Evolutionary conservation across 768 basidiomycete genomes (phyloP), one percentile per base, ranked within the genome.

Genomic region (Collybiopsis confluens): DNA sequence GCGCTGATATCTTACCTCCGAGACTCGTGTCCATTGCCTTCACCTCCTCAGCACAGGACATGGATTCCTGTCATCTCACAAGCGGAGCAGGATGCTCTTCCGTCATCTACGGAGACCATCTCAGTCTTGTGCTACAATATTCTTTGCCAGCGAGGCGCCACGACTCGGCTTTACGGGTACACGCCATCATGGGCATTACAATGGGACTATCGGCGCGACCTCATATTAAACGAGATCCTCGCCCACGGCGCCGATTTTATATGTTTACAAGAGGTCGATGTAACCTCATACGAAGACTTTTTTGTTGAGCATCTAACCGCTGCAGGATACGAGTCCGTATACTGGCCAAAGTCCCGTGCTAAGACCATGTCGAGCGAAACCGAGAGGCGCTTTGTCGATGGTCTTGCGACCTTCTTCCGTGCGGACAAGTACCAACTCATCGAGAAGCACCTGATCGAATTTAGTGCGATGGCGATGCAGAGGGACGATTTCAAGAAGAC

Each of bases 331-430:
- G 92, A 93, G 54, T 94, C 96, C 5, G 85, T 90, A 15, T 92
- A 87, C 68, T 92, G 88, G 77, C 89, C 93, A 4, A 95, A 96
- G 73, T 88, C 91, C 42, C 80, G 95, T 62, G 92, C 91, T 62
- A 88, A 91, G 79, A 97, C 89, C 21, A 95, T 98, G 93, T 81
- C 79, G 55, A 48, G 37, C 33, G 88, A 88, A 55, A 73, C 84
- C 28, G 95, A 98, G 68, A 82, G 87, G 64, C 80, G 89, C 59
- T 76, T 80, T 66, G 96, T 99, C 21, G 97, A 99, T 71, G 97
- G 97, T 16, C 94, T 94, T 77, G 96, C 96, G 2, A 96, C 80
- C 20, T 99, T 98, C 76, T 98, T 85, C 83, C 96, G 94, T 74
- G 73, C 82, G 56, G 76, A 82, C 64, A 90, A 87, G 92, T 99